Base-by-base conservation (phyloP, 2,329 filamentous ascomycete species). In the Ascochyta koolunga region DNA sequence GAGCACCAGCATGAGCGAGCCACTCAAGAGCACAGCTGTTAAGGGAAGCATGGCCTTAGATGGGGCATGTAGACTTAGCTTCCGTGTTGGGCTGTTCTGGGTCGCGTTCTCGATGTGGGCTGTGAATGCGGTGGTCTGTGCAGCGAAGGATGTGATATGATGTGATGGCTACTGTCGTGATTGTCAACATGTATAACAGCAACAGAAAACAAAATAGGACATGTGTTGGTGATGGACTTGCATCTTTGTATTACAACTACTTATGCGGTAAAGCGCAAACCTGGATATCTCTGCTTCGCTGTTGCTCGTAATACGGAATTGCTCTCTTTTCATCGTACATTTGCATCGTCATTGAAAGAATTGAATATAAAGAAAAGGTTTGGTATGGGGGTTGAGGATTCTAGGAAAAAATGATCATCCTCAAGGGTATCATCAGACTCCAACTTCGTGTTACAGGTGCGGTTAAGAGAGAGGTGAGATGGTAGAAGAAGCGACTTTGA, bases 281-380 rank as follows among this genome's bases (percentile, higher is more conserved):
- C 11, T 47, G 53, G 53, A 56, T 56, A 56, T 56, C 41, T 50
- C 41, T 44, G 42, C 53, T 46, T 42, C 27, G 53, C 47, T 32
- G 25, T 36, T 42, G 36, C 37, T 54, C 24, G 45, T 50, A 10
- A 22, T 15, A 37, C 31, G 27, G 27, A 49, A 46, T 35, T 21
- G 25, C 42, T 35, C 46, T 46, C 43, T 38, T 13, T 42, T 41
- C 36, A 32, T 55, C 41, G 41, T 38, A 42, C 46, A 50, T 19
- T 21, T 43, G 47, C 29, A 35, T 36, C 37, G 32, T 51, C 50
- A 46, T 9, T 32, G 29, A 56, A 46, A 42, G 13, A 37, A 15
- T 31, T 22, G 22, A 51, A 54, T 22, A 56, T 37, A 56, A 51
- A 21, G 37, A 29, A 46, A 51, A 18, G 19, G 22, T 48, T 36